Evolutionary conservation across 495 filamentous ascomycete species (phyloP).

Genomic region (Sporormia fimetaria): DNA sequence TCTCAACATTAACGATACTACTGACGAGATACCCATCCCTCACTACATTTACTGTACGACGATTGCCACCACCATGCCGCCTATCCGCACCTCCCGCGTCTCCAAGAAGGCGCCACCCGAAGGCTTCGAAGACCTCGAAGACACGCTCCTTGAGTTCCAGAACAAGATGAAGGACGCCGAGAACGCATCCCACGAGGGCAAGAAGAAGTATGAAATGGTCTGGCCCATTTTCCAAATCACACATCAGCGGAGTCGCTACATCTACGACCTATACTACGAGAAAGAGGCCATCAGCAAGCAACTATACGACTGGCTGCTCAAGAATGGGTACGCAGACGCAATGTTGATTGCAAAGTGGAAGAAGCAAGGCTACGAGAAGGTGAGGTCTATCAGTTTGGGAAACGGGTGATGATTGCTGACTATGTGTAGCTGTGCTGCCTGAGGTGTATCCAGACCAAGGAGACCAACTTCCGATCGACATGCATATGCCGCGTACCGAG

Average conservation of each 20-base stretch:
- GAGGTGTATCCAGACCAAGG: conserved; percentile 94
- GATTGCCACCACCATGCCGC: conserved; percentile 56
- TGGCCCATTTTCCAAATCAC: conserved; percentile 98
- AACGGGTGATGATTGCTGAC: neutral
- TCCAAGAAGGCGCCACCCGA: conserved; percentile 86
- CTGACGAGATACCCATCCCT: no score
- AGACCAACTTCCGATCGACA: conserved; percentile 96
- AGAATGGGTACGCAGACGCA: conserved; percentile 90
- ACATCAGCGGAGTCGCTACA: conserved; percentile 86
- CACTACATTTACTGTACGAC: neutral
- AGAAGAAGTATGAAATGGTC: conserved; percentile 74
- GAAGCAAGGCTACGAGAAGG: conserved; percentile 98
- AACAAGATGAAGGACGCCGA: conserved; percentile 99
- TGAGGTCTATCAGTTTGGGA: conserved; percentile 30
- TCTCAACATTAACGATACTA: no score
- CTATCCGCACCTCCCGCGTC: conserved; percentile 55
- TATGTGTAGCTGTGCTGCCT: conserved; percentile 68
- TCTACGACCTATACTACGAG: conserved; percentile 97
- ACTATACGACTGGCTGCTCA: conserved; percentile 92
- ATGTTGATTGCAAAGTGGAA: conserved; percentile 99
- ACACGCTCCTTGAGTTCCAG: conserved; percentile 85
- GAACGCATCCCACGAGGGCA: conserved; percentile 61
- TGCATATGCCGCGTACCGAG: conserved; percentile 96
- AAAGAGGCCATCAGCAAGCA: conserved; percentile 86
- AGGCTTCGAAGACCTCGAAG: conserved; percentile 93